A percentile compares a stretch with the other conserved stretches of the same genome.
phyloP scores from a whole-genome alignment of 164 flowering plant genomes.

The Aristolochia fimbriata region DNA sequence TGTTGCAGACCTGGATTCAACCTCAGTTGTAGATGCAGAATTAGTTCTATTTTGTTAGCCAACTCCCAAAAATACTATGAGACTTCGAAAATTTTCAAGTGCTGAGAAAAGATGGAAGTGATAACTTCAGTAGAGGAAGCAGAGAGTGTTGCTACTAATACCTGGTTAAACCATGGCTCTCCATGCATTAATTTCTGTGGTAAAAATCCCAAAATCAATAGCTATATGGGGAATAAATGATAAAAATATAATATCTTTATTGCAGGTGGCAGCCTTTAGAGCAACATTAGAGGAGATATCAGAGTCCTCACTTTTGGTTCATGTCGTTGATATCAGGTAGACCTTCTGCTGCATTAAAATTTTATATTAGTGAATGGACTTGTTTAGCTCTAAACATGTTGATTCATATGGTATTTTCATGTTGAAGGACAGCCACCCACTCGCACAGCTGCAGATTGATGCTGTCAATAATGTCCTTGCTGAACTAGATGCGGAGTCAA shows the following conservation, averaged over 20 bases:
- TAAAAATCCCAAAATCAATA: not conserved
- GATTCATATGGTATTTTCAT: not conserved
- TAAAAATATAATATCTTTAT: conserved; percentile 4
- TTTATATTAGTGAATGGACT: not conserved
- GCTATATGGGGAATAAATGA: not conserved
- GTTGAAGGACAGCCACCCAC: conserved; percentile 58
- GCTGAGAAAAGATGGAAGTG: too few species aligned
- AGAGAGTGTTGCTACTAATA: too few species aligned
- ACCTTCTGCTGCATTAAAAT: not conserved
- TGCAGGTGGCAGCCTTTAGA: conserved; percentile 93
- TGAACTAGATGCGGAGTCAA: conserved; percentile 64
- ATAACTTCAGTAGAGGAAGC: too few species aligned
- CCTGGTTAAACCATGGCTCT: too few species aligned
- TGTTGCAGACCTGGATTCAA: too few species aligned
- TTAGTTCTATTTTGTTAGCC: too few species aligned
- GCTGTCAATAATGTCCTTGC: conserved; percentile 84
- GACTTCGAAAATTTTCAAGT: too few species aligned
- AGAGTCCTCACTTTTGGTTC: conserved; percentile 90
- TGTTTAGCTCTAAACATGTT: not conserved
- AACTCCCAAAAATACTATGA: too few species aligned
- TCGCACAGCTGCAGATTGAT: conserved; percentile 76
- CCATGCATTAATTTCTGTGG: not conserved
- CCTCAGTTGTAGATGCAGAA: too few species aligned
- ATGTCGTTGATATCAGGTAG: conserved; percentile 95
- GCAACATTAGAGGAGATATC: conserved; percentile 95